Conservation (phyloP, 805 yeast species). For the Kodamaea lidongshanica region DNA sequence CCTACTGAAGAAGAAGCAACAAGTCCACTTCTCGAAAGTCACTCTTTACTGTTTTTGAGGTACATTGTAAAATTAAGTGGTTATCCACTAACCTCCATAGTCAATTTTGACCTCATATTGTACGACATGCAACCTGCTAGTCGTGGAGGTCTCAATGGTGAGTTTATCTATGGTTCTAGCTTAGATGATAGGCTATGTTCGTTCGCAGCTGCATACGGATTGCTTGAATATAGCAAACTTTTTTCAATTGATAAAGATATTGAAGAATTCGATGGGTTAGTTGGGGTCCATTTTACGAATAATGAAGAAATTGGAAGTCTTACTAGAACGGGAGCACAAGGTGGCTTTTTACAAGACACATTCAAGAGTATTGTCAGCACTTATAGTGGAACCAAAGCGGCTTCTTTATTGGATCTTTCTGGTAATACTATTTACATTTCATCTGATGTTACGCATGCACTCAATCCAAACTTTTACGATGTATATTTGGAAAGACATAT, state of each 20-base stretch:
- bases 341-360: constrained; percentile 24
- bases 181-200: constrained; percentile 40
- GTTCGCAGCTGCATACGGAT: constrained; percentile 30
- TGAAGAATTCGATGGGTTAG: constrained; percentile 21
- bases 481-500: constrained; percentile 27
- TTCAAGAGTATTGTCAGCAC: constrained; percentile 14
- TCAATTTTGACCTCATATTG: constrained; percentile 32
- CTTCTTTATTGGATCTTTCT: constrained; percentile 5
- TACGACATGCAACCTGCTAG: constrained; percentile 31
- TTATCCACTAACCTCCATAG: constrained; percentile 17
- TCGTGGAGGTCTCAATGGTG: constrained; percentile 32
- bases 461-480: constrained; percentile 35
- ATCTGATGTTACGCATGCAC: constrained; percentile 39
- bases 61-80: constrained; percentile 23
- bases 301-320: constrained; percentile 39
- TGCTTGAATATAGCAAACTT: constrained; percentile 19
- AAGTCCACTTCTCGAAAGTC: constrained; percentile 24
- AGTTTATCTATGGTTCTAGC: constrained; percentile 35
- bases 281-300: constrained; percentile 30
- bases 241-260: constrained; percentile 12
- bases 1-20: constrained; percentile 23
- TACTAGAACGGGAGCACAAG: constrained; percentile 35
- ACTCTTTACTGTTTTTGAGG: constrained; percentile 28
- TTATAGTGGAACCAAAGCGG: neutral
- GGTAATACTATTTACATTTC: constrained; percentile 26